Evolutionary conservation across 2,329 filamentous ascomycete genomes (phyloP), one percentile per base, ranked within the genome.

Genomic region (Podosphaera fusca): DNA sequence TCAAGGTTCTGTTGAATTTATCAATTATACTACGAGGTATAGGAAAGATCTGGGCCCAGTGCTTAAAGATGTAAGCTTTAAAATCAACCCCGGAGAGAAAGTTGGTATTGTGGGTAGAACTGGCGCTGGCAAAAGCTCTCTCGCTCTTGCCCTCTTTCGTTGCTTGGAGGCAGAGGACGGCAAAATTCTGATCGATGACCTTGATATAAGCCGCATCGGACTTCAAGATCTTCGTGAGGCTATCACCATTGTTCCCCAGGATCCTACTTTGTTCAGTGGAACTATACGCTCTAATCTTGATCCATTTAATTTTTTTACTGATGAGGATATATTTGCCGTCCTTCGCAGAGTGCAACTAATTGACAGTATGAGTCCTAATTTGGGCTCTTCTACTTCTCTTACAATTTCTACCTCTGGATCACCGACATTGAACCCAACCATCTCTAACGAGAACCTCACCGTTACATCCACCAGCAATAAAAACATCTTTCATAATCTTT

Each of bases 221-320:
- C 77, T 98, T n/a, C 85, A 87, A 61, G 90, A 96, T 70, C 74
- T 98, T 64, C 85, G 92, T 57, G 85, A 94, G 70, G 84, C 86
- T 52, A 94, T 98, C 64, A 95, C 94, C 0, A 96, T 98, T 70
- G 92, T 98, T 58, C 92, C 92, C 34, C 92, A 98, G 72, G 92
- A 98, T 67, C 92, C 87, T 57, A 96, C 90, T 0, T 75, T 96
- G 0, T 96, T 96, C 70, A 89, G 82, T 12, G 90, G 90, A 61
- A 95, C 89, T 0, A 85, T 96, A 60, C 80, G 90, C 60, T 88
- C 75, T 68, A 98, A 98, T 67, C 76, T 98, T 30, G 92, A 98
- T 68, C 92, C 92, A 0, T 98, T 98, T 69, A 77, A 81, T 14
- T 72, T 85, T 42, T 95, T 94, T 70, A 88, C 84, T 0, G 88